Evolutionary conservation across 2,329 filamentous ascomycete species (phyloP).

Genomic region (Neoarthrinium moseri): DNA sequence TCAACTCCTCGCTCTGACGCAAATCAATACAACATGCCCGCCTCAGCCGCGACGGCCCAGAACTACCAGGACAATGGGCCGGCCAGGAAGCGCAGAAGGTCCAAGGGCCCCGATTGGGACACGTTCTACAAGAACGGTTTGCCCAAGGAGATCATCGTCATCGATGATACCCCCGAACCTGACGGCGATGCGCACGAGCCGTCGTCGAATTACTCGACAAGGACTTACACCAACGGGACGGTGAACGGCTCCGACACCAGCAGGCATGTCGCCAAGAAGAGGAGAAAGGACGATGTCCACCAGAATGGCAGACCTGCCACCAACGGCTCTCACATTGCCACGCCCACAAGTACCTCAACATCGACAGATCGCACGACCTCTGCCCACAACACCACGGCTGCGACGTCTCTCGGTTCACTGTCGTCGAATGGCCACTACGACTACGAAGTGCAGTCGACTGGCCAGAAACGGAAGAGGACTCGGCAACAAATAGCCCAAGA

Average conservation of each 20-base stretch:
- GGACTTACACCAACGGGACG: constrained; percentile 34
- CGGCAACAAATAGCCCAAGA: constrained; percentile 80
- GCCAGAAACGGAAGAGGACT: constrained; percentile 84
- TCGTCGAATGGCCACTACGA: constrained; percentile 64
- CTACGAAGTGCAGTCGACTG: constrained; percentile 64
- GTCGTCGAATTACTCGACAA: constrained; percentile 27
- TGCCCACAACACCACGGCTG: constrained; percentile 78
- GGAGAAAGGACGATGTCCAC: constrained; percentile 69
- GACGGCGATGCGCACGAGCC: constrained; percentile 39
- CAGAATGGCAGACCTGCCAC: constrained; percentile 61
- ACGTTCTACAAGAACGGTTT: constrained; percentile 81
- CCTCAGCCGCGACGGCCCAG: constrained; percentile 27
- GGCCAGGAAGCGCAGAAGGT: constrained; percentile 53
- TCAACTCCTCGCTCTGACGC: constrained; percentile 30
- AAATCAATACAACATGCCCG: constrained; percentile 34
- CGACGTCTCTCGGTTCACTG: constrained; percentile 77
- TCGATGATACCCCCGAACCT: constrained; percentile 68
- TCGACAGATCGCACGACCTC: constrained; percentile 85
- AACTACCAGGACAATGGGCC: constrained; percentile 23
- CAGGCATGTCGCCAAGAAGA: constrained; percentile 68
- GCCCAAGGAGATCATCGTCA: constrained; percentile 83
- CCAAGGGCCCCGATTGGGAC: constrained; percentile 71
- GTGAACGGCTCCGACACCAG: constrained; percentile 27
- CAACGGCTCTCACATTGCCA: constrained; percentile 69
- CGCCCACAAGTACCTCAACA: constrained; percentile 69